These are phyloP conservation scores for Hippophae gyantsensis DNA, from an alignment of 306 rosid species.

Conservation along the genomic window DNA sequence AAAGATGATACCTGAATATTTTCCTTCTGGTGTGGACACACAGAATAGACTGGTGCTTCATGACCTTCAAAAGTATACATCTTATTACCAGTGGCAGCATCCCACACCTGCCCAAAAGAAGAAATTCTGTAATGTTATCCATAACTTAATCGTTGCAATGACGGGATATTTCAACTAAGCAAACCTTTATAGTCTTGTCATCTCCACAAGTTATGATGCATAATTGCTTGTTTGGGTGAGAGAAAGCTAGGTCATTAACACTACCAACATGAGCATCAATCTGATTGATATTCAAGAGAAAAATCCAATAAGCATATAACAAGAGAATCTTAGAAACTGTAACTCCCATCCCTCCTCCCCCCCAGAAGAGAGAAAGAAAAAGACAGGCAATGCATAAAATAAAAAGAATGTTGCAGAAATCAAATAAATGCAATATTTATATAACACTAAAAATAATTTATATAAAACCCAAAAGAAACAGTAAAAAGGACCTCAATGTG, in stretches of 20 bases:
- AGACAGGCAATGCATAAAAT: neutral
- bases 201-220: conserved; percentile 22
- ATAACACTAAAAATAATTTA: neutral
- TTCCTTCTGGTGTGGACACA: conserved; percentile 23
- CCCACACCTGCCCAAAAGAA: conserved; percentile 29
- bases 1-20: conserved; percentile 15
- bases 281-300: conserved; percentile 5
- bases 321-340: neutral
- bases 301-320: neutral
- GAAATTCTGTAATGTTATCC: neutral
- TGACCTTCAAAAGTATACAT: conserved; percentile 24
- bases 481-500: conserved; percentile 4
- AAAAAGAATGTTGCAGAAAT: neutral
- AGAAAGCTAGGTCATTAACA: conserved; percentile 17
- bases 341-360: no score
- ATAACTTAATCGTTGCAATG: neutral
- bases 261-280: conserved; percentile 15
- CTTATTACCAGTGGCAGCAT: conserved; percentile 12
- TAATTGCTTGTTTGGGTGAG: conserved; percentile 3
- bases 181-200: conserved; percentile 16
- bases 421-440: neutral
- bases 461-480: neutral
- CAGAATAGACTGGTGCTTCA: conserved; percentile 33
- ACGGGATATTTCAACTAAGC: neutral
- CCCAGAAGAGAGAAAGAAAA: neutral